These are phyloP conservation scores for Plenodomus lindquistii DNA, from an alignment of 2,329 filamentous ascomycete genomes.

Conservation along the genomic window DNA sequence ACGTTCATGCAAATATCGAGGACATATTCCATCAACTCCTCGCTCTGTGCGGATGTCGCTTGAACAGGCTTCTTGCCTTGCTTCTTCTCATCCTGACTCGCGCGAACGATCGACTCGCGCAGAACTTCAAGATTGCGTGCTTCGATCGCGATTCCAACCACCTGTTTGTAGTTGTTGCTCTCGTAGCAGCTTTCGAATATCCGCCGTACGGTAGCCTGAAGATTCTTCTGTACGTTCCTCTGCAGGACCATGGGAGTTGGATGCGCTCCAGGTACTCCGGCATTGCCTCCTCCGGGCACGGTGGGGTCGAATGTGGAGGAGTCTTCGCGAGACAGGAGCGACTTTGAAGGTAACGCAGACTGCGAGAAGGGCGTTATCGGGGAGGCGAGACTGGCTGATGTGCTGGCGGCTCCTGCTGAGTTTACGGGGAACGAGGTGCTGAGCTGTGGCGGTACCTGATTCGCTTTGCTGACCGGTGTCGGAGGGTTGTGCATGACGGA, in stretches of 20 bases:
- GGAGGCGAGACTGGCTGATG: slow-evolving; percentile 71
- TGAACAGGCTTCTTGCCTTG: slow-evolving; percentile 62
- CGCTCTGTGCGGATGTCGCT: slow-evolving; percentile 64
- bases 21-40: slow-evolving; percentile 96
- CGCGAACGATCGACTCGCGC: slow-evolving; percentile 81
- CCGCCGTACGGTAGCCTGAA: slow-evolving; percentile 82
- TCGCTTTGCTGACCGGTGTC: slow-evolving; percentile 52
- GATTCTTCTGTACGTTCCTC: slow-evolving; percentile 73
- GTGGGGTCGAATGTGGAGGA: slow-evolving; percentile 64
- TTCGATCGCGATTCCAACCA: slow-evolving; percentile 95
- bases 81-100: slow-evolving; percentile 80
- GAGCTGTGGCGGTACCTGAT: slow-evolving; percentile 65
- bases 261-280: slow-evolving; percentile 56
- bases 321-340: slow-evolving; percentile 82
- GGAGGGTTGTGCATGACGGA: slow-evolving; percentile 64
- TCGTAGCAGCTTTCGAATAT: slow-evolving; percentile 89
- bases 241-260: slow-evolving; percentile 69
- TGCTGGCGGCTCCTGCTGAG: slow-evolving; percentile 66
- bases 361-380: slow-evolving; percentile 96
- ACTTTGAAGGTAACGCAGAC: slow-evolving; percentile 90
- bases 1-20: slow-evolving; percentile 97
- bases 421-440: slow-evolving; percentile 77
- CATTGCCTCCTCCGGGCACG: slow-evolving; percentile 60
- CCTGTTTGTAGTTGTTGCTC: slow-evolving; percentile 87
- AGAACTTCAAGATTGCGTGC: slow-evolving; percentile 89